These are phyloP conservation scores for Kluyveromyces siamensis DNA, from an alignment of 805 yeast species.

Conservation along the genomic window DNA sequence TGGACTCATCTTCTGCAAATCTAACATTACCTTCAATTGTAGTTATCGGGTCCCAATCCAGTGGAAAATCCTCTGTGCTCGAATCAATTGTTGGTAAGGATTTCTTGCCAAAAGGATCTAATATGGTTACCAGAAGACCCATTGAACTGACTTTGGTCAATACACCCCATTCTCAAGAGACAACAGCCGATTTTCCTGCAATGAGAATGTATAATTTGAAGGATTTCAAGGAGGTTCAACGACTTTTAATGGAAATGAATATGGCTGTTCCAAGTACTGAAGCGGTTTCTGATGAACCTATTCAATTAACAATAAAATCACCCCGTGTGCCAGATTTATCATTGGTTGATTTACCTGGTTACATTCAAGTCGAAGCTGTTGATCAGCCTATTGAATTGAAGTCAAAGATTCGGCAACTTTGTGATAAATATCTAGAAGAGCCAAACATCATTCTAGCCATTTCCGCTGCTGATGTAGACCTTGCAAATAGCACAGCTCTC, in stretches of 20 bases:
- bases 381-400: constrained; percentile 88
- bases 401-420: constrained; percentile 64
- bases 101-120: constrained; percentile 91
- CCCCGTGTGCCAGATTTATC: constrained; percentile 89
- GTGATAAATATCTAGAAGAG: constrained; percentile 76
- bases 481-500: constrained; percentile 92
- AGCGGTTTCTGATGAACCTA: constrained; percentile 88
- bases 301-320: constrained; percentile 82
- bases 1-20: constrained; percentile 65
- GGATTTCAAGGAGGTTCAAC: constrained; percentile 83
- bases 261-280: constrained; percentile 84
- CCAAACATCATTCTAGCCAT: constrained; percentile 95
- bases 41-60: constrained; percentile 93
- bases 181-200: constrained; percentile 90
- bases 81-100: constrained; percentile 98
- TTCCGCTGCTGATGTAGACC: constrained; percentile 95
- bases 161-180: constrained; percentile 72
- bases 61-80: constrained; percentile 93
- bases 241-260: constrained; percentile 77
- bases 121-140: constrained; percentile 98
- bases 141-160: constrained; percentile 89
- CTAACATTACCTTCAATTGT: constrained; percentile 89
- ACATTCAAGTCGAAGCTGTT: constrained; percentile 92
- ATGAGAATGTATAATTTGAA: constrained; percentile 72
- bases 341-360: constrained; percentile 93